Percentiles rank a stretch among this genome's conserved stretches.
These are phyloP conservation scores for Cercospora janseana DNA, from an alignment of 2,329 filamentous ascomycete genomes.

Conservation along the genomic window DNA sequence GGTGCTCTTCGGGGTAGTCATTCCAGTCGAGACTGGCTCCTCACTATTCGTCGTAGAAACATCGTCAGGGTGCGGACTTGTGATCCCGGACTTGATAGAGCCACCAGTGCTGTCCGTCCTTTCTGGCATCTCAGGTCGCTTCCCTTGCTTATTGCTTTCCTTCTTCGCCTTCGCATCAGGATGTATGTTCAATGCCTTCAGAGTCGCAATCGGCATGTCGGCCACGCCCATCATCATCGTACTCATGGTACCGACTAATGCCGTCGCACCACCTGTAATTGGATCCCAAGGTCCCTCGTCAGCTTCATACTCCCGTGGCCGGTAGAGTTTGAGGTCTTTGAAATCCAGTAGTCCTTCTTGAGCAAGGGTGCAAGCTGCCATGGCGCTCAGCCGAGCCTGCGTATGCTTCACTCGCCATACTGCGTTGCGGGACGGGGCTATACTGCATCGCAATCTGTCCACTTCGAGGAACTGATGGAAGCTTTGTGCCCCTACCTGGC, in stretches of 20 bases:
- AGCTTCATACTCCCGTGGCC: slow-evolving; percentile 67
- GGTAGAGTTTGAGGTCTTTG: slow-evolving; percentile 68
- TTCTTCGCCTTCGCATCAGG: slow-evolving; percentile 32
- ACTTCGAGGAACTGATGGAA: slow-evolving; percentile 57
- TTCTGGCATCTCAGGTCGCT: slow-evolving; percentile 19
- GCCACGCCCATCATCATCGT: slow-evolving; percentile 79
- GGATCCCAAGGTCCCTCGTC: slow-evolving; percentile 78
- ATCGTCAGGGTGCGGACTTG: slow-evolving; percentile 15
- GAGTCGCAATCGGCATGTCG: slow-evolving; percentile 62
- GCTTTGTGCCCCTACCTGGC: slow-evolving; percentile 43
- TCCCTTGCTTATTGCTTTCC: slow-evolving; percentile 26
- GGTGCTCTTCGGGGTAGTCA: slow-evolving; percentile 19
- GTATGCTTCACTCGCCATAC: slow-evolving; percentile 73
- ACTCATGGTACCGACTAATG: slow-evolving; percentile 78
- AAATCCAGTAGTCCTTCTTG: slow-evolving; percentile 64
- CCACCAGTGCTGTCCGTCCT: slow-evolving; percentile 10
- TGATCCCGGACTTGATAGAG: slow-evolving; percentile 17
- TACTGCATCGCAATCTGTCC: slow-evolving; percentile 65
- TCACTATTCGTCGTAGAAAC: neutral
- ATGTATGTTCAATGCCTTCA: slow-evolving; percentile 50
- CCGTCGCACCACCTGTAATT: slow-evolving; percentile 71
- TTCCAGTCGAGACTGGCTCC: slow-evolving; percentile 14
- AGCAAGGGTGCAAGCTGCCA: slow-evolving; percentile 69
- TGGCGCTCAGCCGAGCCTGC: slow-evolving; percentile 64
- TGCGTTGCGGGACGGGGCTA: slow-evolving; percentile 67